These are phyloP conservation scores for Kregervanrija pseudodelftensis DNA, from an alignment of 805 yeast species.

Conservation along the genomic window DNA sequence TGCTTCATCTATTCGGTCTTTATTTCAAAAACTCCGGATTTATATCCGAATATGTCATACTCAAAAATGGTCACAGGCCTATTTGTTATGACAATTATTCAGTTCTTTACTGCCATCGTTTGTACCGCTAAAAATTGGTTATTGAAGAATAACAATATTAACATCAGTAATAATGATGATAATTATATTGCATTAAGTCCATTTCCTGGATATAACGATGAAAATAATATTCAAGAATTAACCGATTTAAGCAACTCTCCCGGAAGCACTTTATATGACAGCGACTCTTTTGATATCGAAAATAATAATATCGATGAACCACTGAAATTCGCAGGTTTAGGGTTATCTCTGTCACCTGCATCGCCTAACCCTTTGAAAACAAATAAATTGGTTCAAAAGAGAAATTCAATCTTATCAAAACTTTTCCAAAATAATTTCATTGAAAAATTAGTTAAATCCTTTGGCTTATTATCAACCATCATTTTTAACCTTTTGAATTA, in stretches of 20 bases:
- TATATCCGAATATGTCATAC: slow-evolving; percentile 77
- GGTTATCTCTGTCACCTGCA: slow-evolving; percentile 2
- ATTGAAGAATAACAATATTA: background rate
- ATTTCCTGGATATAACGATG: too few relatives aligned
- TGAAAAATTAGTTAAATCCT: slow-evolving; percentile 10
- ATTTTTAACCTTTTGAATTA: slow-evolving; percentile 51
- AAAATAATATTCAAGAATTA: too few relatives aligned
- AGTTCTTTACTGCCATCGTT: slow-evolving; percentile 48
- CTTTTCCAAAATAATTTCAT: slow-evolving; percentile 27
- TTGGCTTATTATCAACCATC: slow-evolving; percentile 28
- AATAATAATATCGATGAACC: background rate
- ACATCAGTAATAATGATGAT: too few relatives aligned
- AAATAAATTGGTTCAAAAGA: slow-evolving; percentile 7
- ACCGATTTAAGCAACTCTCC: slow-evolving; percentile 19
- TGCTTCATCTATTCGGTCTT: slow-evolving; percentile 51
- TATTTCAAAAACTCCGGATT: slow-evolving; percentile 48
- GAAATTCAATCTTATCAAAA: slow-evolving; percentile 29
- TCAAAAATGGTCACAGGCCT: slow-evolving; percentile 57
- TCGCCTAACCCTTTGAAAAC: background rate
- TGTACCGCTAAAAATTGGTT: slow-evolving; percentile 40
- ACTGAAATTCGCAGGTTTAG: slow-evolving; percentile 4
- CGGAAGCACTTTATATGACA: slow-evolving; percentile 30
- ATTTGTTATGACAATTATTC: slow-evolving; percentile 44
- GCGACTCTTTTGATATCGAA: slow-evolving; percentile 22
- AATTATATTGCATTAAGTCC: too few relatives aligned